These are phyloP conservation scores for Neopestalotiopsis sp. DNA, from an alignment of 2,329 filamentous ascomycete genomes.

Conservation along the genomic window DNA sequence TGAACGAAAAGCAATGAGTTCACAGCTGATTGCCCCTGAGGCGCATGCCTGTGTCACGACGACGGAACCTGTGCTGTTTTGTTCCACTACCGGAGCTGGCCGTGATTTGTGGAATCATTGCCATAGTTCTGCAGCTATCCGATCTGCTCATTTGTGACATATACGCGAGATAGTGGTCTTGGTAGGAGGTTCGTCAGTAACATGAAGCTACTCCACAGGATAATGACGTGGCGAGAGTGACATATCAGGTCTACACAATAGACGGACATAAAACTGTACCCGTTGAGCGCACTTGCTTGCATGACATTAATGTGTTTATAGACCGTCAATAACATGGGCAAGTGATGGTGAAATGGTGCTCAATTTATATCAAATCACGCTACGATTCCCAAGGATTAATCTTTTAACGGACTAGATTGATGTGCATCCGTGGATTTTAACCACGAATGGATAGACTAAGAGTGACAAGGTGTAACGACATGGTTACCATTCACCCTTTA, in stretches of 20 bases:
- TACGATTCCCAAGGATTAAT: too few species aligned
- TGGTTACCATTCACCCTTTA: neutral
- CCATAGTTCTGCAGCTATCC: neutral
- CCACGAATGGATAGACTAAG: neutral
- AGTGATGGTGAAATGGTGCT: too few species aligned
- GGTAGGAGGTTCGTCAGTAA: neutral
- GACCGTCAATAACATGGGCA: too few species aligned
- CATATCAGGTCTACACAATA: too few species aligned
- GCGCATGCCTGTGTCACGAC: neutral
- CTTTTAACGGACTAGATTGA: too few species aligned
- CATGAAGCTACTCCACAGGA: neutral
- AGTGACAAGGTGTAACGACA: neutral
- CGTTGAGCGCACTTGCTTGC: too few species aligned
- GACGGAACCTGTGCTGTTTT: neutral
- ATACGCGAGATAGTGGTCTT: neutral
- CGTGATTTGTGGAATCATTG: neutral
- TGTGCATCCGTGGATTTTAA: too few species aligned
- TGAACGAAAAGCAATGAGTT: neutral
- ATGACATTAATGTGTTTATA: too few species aligned
- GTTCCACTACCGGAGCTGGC: neutral
- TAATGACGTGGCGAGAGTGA: neutral
- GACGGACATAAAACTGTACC: too few species aligned
- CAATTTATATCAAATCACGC: too few species aligned
- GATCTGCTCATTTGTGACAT: neutral
- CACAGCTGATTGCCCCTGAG: neutral